Evolutionary conservation across 2,329 filamentous ascomycete species (phyloP).

Genomic region (Trichoderma oligosporum): DNA sequence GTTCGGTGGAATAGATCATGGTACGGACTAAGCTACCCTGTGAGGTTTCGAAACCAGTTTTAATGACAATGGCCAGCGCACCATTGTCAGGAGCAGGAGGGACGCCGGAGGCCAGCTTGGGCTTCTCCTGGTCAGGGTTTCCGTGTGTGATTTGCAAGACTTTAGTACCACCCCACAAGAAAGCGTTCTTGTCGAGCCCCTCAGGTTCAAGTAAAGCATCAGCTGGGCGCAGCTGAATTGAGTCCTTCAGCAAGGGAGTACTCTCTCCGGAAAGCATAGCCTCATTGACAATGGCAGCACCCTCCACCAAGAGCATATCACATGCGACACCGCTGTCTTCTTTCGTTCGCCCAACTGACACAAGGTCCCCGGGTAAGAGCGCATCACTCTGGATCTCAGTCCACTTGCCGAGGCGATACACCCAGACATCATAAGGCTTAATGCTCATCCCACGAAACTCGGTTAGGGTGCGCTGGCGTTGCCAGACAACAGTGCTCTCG

Average conservation of each 20-base stretch:
- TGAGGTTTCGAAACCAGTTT: conserved; percentile 97
- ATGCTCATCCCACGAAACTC: conserved; percentile 99
- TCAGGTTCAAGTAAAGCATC: conserved; percentile 81
- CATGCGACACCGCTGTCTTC: conserved; percentile 96
- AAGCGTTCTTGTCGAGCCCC: conserved; percentile 92
- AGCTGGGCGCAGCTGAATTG: conserved; percentile 79
- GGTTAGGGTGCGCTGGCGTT: conserved; percentile 88
- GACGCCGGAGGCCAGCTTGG: conserved; percentile 70
- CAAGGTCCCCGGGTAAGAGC: conserved; percentile 87
- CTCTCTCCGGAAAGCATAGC: conserved; percentile 99
- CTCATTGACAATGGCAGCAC: conserved; percentile 96
- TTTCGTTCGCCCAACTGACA: conserved; percentile 88
- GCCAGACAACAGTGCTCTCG: conserved; percentile 98
- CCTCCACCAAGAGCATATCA: conserved; percentile 93
- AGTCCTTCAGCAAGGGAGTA: conserved; percentile 94
- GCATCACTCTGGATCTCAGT: conserved; percentile 83
- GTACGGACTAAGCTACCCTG: conserved; percentile 96
- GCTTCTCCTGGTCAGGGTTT: conserved; percentile 68
- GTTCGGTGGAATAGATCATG: conserved; percentile 99
- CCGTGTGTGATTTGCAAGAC: conserved; percentile 92
- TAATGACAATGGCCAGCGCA: conserved; percentile 88
- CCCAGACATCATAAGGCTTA: conserved; percentile 94
- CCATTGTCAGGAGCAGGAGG: conserved; percentile 86
- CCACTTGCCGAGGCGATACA: conserved; percentile 85
- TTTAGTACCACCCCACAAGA: conserved; percentile 96